Percentiles rank a stretch among this genome's conserved stretches.
Evolutionary conservation across 73 alveolate genomes (phyloP).

Genomic region (Tetrahymena malaccensis): DNA sequence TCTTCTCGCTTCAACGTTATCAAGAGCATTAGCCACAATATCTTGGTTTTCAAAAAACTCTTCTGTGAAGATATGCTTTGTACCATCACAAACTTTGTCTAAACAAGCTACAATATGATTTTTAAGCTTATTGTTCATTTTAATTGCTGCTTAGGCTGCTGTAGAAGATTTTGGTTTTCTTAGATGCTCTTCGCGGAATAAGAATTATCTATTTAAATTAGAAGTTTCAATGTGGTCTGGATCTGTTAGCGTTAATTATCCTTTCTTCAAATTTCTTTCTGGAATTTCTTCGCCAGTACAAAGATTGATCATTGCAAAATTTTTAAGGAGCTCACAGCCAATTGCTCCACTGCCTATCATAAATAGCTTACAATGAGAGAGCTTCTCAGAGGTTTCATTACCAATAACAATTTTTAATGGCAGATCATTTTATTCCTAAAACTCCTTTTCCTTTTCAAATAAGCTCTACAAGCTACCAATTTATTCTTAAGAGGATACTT

Average conservation of each 20-base stretch:
- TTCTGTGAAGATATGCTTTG: constrained; percentile 80
- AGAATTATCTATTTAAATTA: constrained; percentile 88
- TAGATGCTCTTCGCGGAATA: constrained; percentile 93
- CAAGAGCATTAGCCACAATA: constrained; percentile 91
- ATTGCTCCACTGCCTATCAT: constrained; percentile 95
- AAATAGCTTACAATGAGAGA: constrained; percentile 17
- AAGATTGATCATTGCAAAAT: constrained; percentile 85
- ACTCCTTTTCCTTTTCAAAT: not conserved
- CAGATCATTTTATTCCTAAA: not conserved
- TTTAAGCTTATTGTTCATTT: constrained; percentile 84
- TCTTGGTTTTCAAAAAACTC: constrained; percentile 70
- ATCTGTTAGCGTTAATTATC: constrained; percentile 78
- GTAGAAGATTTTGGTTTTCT: constrained; percentile 86
- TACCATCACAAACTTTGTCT: constrained; percentile 83
- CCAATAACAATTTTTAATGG: constrained; percentile 12
- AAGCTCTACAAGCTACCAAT: not conserved
- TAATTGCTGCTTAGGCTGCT: constrained; percentile 92
- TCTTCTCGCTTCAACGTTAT: constrained; percentile 90
- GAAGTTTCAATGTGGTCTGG: constrained; percentile 95
- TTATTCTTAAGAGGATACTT: not conserved
- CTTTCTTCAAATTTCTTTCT: constrained; percentile 20
- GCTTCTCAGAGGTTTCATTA: not conserved
- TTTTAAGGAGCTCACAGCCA: constrained; percentile 88
- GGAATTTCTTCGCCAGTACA: constrained; percentile 16
- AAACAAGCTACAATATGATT: constrained; percentile 81